These are phyloP conservation scores for Trypanosoma congolense DNA, from an alignment of 208 protist genomes.

Conservation along the genomic window DNA sequence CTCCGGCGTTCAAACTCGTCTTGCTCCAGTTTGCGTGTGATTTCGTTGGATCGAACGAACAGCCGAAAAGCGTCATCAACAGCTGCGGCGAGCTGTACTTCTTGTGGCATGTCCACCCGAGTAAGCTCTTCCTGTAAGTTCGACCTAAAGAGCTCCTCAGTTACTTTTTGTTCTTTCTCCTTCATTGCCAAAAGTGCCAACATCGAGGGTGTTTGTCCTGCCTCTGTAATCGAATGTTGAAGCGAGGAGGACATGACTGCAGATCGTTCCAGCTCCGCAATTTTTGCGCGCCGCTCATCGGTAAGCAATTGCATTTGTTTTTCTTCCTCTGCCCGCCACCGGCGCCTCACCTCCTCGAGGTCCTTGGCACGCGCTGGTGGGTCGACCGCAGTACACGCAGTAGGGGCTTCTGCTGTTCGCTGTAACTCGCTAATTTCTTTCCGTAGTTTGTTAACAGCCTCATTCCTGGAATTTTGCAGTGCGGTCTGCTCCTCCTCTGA, in stretches of 20 bases:
- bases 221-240: background rate
- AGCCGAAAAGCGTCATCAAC: slow-evolving; percentile 44
- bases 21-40: slow-evolving; percentile 29
- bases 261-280: slow-evolving; percentile 1
- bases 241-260: background rate
- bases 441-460: slow-evolving; percentile 13
- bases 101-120: slow-evolving; percentile 18
- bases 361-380: background rate
- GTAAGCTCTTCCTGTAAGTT: slow-evolving; percentile 26
- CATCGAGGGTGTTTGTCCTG: background rate
- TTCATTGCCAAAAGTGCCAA: slow-evolving; percentile 3
- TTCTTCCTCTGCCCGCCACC: slow-evolving; percentile 11
- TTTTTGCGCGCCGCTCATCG: slow-evolving; percentile 16
- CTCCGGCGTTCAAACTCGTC: slow-evolving; percentile 46
- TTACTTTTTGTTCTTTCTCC: slow-evolving; percentile 6
- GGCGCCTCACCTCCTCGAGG: slow-evolving; percentile 9
- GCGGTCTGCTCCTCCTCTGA: slow-evolving; percentile 14
- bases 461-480: slow-evolving; percentile 9
- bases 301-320: slow-evolving; percentile 3
- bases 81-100: slow-evolving; percentile 35
- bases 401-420: slow-evolving; percentile 3
- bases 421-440: slow-evolving; percentile 23
- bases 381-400: background rate
- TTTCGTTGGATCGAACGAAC: slow-evolving; percentile 38
- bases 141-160: slow-evolving; percentile 32